phyloP scores from a whole-genome alignment of 495 filamentous ascomycete genomes.

The Penicillium pancosmium region DNA sequence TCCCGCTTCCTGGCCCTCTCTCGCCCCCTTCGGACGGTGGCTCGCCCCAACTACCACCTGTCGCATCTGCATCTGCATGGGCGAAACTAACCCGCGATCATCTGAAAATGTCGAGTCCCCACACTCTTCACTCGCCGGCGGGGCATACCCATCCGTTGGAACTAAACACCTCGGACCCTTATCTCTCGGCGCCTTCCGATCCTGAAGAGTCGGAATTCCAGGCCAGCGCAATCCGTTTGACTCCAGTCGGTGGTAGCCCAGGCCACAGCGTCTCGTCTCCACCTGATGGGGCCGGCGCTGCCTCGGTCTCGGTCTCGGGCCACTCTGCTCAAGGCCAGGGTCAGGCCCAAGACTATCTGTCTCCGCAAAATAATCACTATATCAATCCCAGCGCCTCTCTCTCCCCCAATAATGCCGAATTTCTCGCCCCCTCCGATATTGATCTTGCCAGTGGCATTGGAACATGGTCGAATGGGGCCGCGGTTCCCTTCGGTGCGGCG shows the following conservation, averaged over 20 bases:
- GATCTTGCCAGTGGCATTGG: constrained; percentile 16
- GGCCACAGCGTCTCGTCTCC: constrained; percentile 20
- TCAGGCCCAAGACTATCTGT: constrained; percentile 13
- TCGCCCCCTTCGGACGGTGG: constrained; percentile 24
- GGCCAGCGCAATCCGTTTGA: constrained; percentile 39
- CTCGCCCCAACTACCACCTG: constrained; percentile 11
- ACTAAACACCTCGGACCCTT: constrained; percentile 36
- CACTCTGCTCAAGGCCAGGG: constrained; percentile 15
- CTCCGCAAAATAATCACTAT: constrained; percentile 17
- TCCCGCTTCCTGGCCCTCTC: constrained; percentile 18
- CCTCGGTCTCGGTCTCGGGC: constrained; percentile 1
- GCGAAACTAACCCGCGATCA: constrained; percentile 8
- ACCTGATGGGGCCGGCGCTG: constrained; percentile 12
- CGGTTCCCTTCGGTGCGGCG: neutral
- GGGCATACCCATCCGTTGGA: constrained; percentile 19
- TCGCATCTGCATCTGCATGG: constrained; percentile 14
- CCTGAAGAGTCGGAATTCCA: constrained; percentile 43
- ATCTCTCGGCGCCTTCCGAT: constrained; percentile 43
- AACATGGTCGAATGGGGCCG: constrained; percentile 11
- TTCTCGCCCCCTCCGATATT: constrained; percentile 24
- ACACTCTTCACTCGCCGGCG: constrained; percentile 26
- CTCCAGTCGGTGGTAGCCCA: constrained; percentile 30
- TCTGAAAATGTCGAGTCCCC: constrained; percentile 30
- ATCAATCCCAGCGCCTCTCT: constrained; percentile 11
- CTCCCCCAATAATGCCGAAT: constrained; percentile 14